Base-by-base conservation (phyloP, 2,329 filamentous ascomycete genomes). In the Aspergillus fijiensis region DNA sequence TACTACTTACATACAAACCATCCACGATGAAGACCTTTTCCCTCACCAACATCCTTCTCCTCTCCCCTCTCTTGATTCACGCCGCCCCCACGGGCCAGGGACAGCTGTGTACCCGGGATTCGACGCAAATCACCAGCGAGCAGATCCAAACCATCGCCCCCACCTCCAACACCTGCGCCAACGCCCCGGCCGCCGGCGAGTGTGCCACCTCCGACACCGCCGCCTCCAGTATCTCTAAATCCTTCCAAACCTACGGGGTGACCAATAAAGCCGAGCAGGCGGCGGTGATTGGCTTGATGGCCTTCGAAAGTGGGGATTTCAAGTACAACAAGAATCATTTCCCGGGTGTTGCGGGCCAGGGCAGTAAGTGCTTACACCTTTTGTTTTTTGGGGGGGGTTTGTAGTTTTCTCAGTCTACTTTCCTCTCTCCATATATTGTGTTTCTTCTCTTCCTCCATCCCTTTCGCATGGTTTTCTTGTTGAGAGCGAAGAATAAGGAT, bases 261-360 rank as follows among this genome's bases (percentile, higher is more conserved):
- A 80, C 76, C 51, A 73, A 74, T 35, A 75, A 77, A 23, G 83
- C 81, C 23, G 85, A 89, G 67, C 87, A 89, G 70, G 90, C 90
- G 6, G 90, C 87, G 23, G 74, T 93, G 16, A 70, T 95, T 49
- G 81, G 87, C 12, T 80, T 92, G 69, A 89, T 91, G 78, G 85
- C 88, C 11, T 87, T 87, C 70, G 92, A 96, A 78, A 86, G 85
- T 1, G 85, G 59, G 23, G 82, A 87, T 63, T 90, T 93, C 77
- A 81, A 84, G 68, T 93, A 85, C 82, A 90, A 88, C 19, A 54
- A 48, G 52, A 65, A 65, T 33, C 58, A 67, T 50, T 61, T 42
- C 4, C 63, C 63, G 1, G 63, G 60, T 2, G 54, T 63, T 5
- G 29, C 55, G 16, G 63, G 65, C 6, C 58, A 65, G 47, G 61